Evolutionary conservation across 2,329 filamentous ascomycete species (phyloP).

Genomic region (Claviceps cyperi): DNA sequence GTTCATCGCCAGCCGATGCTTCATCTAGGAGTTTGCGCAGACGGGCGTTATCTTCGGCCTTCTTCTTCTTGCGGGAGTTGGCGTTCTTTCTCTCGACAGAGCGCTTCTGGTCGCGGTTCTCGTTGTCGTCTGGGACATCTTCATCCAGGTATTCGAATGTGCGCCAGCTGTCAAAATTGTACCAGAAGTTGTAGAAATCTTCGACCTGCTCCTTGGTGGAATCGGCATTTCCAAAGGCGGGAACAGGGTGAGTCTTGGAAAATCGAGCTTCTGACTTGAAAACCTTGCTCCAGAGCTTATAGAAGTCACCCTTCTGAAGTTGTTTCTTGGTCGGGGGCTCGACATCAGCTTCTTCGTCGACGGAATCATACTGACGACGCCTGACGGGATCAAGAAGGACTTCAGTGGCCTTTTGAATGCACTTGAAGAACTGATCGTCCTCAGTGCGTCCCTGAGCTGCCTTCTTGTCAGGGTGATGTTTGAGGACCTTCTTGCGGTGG

Average conservation of each 20-base stretch:
- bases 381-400: constrained; percentile 83
- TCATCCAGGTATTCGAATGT: constrained; percentile 97
- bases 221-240: constrained; percentile 70
- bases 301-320: constrained; percentile 72
- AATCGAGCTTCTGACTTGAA: constrained; percentile 91
- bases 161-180: constrained; percentile 97
- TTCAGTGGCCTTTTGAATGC: constrained; percentile 96
- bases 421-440: constrained; percentile 99
- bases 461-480: constrained; percentile 98
- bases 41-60: constrained; percentile 90
- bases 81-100: constrained; percentile 97
- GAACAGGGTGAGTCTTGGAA: constrained; percentile 81
- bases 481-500: constrained; percentile 98
- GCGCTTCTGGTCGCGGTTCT: constrained; percentile 97
- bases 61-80: constrained; percentile 97
- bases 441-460: constrained; percentile 75
- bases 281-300: constrained; percentile 82
- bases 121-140: constrained; percentile 96
- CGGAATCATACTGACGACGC: constrained; percentile 90
- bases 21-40: constrained; percentile 85
- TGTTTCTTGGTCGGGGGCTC: constrained; percentile 90
- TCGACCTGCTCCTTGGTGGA: constrained; percentile 82
- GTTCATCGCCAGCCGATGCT: constrained; percentile 69
- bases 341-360: constrained; percentile 85
- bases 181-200: constrained; percentile 98